phyloP scores from a whole-genome alignment of 495 filamentous ascomycete species.

The Penicillium waksmanii region DNA sequence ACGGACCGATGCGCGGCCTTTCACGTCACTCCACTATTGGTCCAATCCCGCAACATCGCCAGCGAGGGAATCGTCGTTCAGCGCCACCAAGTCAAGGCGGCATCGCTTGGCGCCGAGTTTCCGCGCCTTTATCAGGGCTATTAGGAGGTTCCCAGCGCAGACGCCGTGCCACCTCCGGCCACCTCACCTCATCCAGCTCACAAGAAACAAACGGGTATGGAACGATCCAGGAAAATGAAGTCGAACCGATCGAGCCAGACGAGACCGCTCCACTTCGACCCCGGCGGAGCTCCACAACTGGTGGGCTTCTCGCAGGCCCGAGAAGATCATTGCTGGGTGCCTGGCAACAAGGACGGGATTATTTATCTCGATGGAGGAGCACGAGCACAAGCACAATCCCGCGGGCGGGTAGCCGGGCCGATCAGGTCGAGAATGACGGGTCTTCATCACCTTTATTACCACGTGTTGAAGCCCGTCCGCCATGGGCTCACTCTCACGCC shows the following conservation, averaged over 20 bases:
- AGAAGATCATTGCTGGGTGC: slow-evolving; percentile 32
- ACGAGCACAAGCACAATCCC: slow-evolving; percentile 11
- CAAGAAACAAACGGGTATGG: slow-evolving; percentile 31
- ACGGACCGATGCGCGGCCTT: slow-evolving; percentile 25
- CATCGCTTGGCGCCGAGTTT: slow-evolving; percentile 29
- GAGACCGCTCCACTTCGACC: not conserved
- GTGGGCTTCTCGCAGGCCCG: slow-evolving; percentile 37
- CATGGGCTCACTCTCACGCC: slow-evolving; percentile 4
- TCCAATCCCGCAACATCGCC: slow-evolving; percentile 27
- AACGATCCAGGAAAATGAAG: slow-evolving; percentile 29
- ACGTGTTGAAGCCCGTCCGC: slow-evolving; percentile 6
- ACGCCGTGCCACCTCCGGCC: slow-evolving; percentile 14
- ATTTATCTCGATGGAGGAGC: slow-evolving; percentile 28
- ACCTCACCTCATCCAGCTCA: slow-evolving; percentile 4
- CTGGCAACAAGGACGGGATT: slow-evolving; percentile 36
- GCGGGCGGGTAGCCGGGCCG: slow-evolving; percentile 20
- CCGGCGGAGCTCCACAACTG: not conserved
- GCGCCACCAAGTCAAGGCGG: slow-evolving; percentile 15
- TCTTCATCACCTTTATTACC: slow-evolving; percentile 27
- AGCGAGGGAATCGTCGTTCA: slow-evolving; percentile 29
- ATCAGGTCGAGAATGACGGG: slow-evolving; percentile 9
- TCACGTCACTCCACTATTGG: slow-evolving; percentile 32
- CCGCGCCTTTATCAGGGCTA: slow-evolving; percentile 30
- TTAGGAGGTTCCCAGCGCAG: slow-evolving; percentile 27
- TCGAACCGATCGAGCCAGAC: slow-evolving; percentile 1